These are phyloP conservation scores for Corynascus novoguineensis DNA, from an alignment of 495 filamentous ascomycete species.

Conservation along the genomic window DNA sequence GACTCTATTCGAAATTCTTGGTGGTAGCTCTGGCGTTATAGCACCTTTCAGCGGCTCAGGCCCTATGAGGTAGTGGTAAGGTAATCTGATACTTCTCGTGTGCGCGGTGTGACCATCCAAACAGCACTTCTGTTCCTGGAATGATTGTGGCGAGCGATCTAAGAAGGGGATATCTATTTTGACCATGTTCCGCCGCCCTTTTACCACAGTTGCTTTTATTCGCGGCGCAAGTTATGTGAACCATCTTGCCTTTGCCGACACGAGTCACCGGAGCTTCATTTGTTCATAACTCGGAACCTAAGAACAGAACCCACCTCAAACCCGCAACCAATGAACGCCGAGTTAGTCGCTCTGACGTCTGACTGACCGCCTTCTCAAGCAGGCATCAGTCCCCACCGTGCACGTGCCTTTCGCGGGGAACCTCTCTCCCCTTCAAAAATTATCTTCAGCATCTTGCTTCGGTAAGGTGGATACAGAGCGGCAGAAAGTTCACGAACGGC, in stretches of 20 bases:
- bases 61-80: not conserved
- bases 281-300: too few relatives aligned
- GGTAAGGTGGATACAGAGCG: constrained; percentile 10
- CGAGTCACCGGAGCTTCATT: too few relatives aligned
- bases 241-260: too few relatives aligned
- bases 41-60: not conserved
- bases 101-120: not conserved
- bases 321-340: too few relatives aligned
- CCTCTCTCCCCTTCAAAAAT: constrained; percentile 1
- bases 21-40: not conserved
- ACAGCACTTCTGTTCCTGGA: too few relatives aligned
- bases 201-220: too few relatives aligned
- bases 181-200: too few relatives aligned
- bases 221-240: too few relatives aligned
- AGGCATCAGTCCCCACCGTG: not conserved
- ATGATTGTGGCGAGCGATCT: not conserved
- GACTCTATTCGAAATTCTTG: not conserved
- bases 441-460: constrained; percentile 6
- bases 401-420: constrained; percentile 19
- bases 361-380: constrained; percentile 20
- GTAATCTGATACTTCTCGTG: not conserved
- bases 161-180: too few relatives aligned
- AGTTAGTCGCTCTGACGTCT: not conserved
- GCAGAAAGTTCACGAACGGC: constrained; percentile 16
- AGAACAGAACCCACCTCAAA: too few relatives aligned